Conservation (phyloP, 2,329 filamentous ascomycete species). For the Cyphellophora europaea region DNA sequence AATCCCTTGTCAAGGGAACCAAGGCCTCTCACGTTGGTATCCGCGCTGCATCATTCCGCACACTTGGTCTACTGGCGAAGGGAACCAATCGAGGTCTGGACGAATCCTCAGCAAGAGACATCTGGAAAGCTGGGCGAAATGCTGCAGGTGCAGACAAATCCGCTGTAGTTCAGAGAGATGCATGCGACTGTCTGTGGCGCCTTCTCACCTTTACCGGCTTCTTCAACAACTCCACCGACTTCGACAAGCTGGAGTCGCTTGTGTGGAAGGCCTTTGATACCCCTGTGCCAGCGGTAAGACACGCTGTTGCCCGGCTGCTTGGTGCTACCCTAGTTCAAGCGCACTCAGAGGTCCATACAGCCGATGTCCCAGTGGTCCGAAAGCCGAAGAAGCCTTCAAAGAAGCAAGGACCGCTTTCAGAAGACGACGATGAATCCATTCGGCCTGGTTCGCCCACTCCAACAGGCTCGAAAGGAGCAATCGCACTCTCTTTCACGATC, state of each 20-base stretch:
- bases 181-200: constrained; percentile 69
- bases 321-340: constrained; percentile 74
- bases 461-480: constrained; percentile 62
- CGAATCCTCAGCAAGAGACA: constrained; percentile 73
- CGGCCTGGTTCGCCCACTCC: constrained; percentile 59
- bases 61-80: constrained; percentile 64
- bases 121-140: constrained; percentile 84
- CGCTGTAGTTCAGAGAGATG: constrained; percentile 65
- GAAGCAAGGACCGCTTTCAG: constrained; percentile 51
- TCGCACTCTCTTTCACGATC: constrained; percentile 63
- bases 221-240: constrained; percentile 82
- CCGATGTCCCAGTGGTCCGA: constrained; percentile 50
- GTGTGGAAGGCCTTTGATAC: constrained; percentile 85
- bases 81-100: constrained; percentile 73
- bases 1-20: constrained; percentile 64
- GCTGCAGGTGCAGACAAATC: constrained; percentile 73
- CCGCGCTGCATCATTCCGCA: constrained; percentile 65
- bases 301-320: constrained; percentile 77
- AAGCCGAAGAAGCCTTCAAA: constrained; percentile 67
- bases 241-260: constrained; percentile 74
- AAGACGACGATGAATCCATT: constrained; percentile 67
- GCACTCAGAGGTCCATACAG: constrained; percentile 54
- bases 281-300: constrained; percentile 62
- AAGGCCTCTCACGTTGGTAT: constrained; percentile 78
- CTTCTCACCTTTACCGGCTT: constrained; percentile 64